A percentile compares a stretch with the other conserved stretches of the same genome.
Evolutionary conservation across 2,329 filamentous ascomycete genomes (phyloP).

Genomic region (Huntiella abstrusa): DNA sequence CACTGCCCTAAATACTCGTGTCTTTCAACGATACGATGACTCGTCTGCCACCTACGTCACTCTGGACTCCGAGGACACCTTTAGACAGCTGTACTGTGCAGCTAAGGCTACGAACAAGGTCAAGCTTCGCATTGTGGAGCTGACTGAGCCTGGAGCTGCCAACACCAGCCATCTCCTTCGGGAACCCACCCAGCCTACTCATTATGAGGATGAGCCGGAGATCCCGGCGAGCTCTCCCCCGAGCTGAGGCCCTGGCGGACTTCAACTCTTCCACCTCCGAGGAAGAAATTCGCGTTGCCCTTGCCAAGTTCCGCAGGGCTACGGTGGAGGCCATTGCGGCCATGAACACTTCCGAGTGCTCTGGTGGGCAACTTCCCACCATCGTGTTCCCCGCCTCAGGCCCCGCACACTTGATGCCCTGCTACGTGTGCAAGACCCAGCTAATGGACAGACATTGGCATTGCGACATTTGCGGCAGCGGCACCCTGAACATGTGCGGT

Average conservation of each 20-base stretch:
- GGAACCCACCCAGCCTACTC: too few relatives aligned
- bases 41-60: slow-evolving; percentile 65
- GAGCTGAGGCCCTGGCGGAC: neutral
- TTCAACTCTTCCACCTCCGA: too few relatives aligned
- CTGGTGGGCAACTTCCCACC: slow-evolving; percentile 1
- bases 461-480: slow-evolving; percentile 80
- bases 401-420: slow-evolving; percentile 63
- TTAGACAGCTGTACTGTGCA: slow-evolving; percentile 90
- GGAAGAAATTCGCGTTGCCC: too few relatives aligned
- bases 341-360: too few relatives aligned
- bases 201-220: too few relatives aligned
- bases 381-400: slow-evolving; percentile 14
- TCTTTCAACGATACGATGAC: slow-evolving; percentile 89
- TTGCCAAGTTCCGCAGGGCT: too few relatives aligned
- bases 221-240: neutral
- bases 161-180: too few relatives aligned
- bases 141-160: neutral
- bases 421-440: slow-evolving; percentile 68
- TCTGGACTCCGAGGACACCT: slow-evolving; percentile 66
- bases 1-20: slow-evolving; percentile 26
- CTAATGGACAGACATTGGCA: slow-evolving; percentile 79
- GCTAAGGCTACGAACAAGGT: slow-evolving; percentile 98
- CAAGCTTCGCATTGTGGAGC: slow-evolving; percentile 53
- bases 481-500: slow-evolving; percentile 85
- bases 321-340: too few relatives aligned